phyloP scores from a whole-genome alignment of 129 eudicot species.

The Flaveria linearis region DNA sequence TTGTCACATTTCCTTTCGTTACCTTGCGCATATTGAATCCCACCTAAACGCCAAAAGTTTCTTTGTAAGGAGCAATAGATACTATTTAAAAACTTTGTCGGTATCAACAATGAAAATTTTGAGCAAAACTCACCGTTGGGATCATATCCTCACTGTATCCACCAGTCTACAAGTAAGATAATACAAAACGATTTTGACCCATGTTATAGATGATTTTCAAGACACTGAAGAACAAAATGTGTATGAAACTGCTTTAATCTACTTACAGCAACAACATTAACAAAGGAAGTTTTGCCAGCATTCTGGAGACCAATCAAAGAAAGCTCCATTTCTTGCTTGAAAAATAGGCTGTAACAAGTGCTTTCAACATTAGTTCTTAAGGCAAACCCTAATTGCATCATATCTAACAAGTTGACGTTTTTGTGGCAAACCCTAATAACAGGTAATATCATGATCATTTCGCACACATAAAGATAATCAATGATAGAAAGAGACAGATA shows the following conservation, averaged over 20 bases:
- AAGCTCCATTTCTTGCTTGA: conserved; percentile 99
- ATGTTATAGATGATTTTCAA: not conserved
- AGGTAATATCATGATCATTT: not conserved
- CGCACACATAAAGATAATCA: not conserved
- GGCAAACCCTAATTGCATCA: not conserved
- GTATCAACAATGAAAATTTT: not conserved
- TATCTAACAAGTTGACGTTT: not conserved
- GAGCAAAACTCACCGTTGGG: conserved; percentile 66
- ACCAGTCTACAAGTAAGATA: conserved; percentile 57
- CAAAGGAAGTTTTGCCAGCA: conserved; percentile 98
- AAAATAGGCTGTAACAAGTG: conserved; percentile 73
- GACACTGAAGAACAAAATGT: conserved; percentile 7
- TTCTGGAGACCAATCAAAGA: conserved; percentile 97
- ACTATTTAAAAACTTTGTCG: not conserved
- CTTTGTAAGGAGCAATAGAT: not conserved
- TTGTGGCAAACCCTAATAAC: not conserved
- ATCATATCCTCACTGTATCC: conserved; percentile 98
- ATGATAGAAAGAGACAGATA: not conserved
- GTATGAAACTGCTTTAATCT: conserved; percentile 19
- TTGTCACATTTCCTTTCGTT: conserved; percentile 95
- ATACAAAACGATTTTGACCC: not conserved
- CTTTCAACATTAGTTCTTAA: conserved; percentile 4
- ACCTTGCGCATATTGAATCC: conserved; percentile 98
- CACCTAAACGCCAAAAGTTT: conserved; percentile 49
- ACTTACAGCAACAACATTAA: conserved; percentile 95